Conservation (phyloP, 1,139 yeast species). For the Kluyveromyces sp. region DNA sequence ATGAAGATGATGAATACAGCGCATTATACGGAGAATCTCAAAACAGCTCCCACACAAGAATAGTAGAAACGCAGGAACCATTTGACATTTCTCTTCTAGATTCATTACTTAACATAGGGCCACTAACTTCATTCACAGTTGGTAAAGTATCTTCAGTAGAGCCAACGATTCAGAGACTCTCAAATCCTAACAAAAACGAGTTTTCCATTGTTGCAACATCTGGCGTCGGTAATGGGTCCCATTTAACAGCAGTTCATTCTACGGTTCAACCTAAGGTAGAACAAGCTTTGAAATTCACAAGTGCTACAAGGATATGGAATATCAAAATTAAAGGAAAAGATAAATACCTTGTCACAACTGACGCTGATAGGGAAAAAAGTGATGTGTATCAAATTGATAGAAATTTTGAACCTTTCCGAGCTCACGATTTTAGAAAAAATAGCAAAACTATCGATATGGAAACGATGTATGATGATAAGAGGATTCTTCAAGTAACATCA, state of each 20-base stretch:
- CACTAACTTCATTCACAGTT: constrained; percentile 59
- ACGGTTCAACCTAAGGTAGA: constrained; percentile 58
- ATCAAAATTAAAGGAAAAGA: constrained; percentile 38
- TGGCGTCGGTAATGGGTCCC: constrained; percentile 53
- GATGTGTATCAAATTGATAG: constrained; percentile 65
- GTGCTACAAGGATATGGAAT: constrained; percentile 73
- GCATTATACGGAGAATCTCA: constrained; percentile 31
- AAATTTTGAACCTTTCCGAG: constrained; percentile 54
- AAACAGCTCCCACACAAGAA: constrained; percentile 15
- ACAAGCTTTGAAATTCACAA: constrained; percentile 66
- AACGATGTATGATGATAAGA: constrained; percentile 49
- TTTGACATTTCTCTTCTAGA: constrained; percentile 44
- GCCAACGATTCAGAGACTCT: constrained; percentile 48
- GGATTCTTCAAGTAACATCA: constrained; percentile 69
- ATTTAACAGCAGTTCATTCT: constrained; percentile 55
- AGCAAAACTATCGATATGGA: constrained; percentile 63
- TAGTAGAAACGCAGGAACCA: constrained; percentile 25
- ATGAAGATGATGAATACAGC: constrained; percentile 26
- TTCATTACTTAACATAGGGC: constrained; percentile 60
- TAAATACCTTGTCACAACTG: constrained; percentile 65
- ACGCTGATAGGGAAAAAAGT: constrained; percentile 52
- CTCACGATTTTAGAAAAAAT: constrained; percentile 56
- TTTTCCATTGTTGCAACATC: constrained; percentile 62
- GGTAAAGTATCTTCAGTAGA: constrained; percentile 55
- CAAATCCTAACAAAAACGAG: constrained; percentile 61